Evolutionary conservation across 805 yeast genomes (phyloP), one percentile per base, ranked within the genome.

Genomic region (Yarrowia osloensis): DNA sequence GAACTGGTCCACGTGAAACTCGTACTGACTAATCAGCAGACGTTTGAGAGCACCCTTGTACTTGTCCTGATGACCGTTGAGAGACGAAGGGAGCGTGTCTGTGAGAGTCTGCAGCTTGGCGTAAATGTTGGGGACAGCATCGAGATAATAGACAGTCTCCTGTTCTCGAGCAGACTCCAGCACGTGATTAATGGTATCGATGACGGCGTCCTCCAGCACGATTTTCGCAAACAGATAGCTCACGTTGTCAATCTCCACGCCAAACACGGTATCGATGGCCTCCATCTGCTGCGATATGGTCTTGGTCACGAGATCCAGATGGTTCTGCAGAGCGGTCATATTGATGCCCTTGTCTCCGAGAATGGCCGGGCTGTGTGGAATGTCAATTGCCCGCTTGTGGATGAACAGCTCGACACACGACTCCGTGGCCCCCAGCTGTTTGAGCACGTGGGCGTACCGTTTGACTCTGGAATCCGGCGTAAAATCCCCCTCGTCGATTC

Each of bases 201-300:
- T 69, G 11, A 77, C 61, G 17, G 72, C 67, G 13, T 75, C 78
- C 26, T 76, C 78, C 22, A 77, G 61, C 42, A 84, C 75, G 54
- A 80, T 83, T 69, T 84, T 86, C 55, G 82, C 75, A 4, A 84
- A 78, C 66, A 81, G 79, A 70, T 77, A 77, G 80, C 81, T 80
- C 77, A 83, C 82, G 0, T 85, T 85, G 9, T 78, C 76, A 29
- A 61, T 61, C 3, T 78, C 68, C 19, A 70, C 74, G 2, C 85
- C 84, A 70, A 85, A 84, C 2, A 83, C 78, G 12, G 70, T 68
- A 68, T 83, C 85, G 21, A 83, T 79, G 1, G 77, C 75, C 8
- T 69, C 65, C 8, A 81, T 73, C 55, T 81, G 79, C 17, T 77
- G 72, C 68, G 81, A 77, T 7, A 85, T 78, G 2, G 74, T 71